Evolutionary conservation across 2,329 filamentous ascomycete species (phyloP).

Genomic region (Talaromyces marneffei): DNA sequence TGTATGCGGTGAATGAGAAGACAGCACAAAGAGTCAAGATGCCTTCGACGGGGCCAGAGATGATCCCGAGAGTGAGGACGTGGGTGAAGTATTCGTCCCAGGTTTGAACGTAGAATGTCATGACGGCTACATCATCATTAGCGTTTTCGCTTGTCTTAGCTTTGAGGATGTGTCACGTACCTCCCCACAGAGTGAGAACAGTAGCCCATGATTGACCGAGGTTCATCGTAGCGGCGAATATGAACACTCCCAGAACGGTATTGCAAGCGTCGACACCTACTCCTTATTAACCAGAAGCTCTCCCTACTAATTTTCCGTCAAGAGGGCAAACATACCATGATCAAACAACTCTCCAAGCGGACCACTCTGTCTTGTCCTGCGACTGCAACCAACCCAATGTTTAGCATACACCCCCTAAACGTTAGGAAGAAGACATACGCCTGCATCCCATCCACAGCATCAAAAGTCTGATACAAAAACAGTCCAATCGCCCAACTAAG

Average conservation of each 20-base stretch:
- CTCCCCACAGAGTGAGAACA: constrained; percentile 73
- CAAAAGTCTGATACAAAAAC: constrained; percentile 97
- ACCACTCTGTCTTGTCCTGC: constrained; percentile 85
- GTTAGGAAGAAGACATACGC: constrained; percentile 55
- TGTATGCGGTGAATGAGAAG: constrained; percentile 74
- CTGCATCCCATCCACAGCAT: constrained; percentile 91
- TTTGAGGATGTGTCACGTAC: constrained; percentile 43
- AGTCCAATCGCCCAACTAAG: constrained; percentile 81
- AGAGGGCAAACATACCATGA: constrained; percentile 54
- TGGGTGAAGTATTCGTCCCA: constrained; percentile 99
- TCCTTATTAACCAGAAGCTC: not conserved
- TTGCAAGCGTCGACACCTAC: constrained; percentile 84
- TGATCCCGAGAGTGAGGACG: constrained; percentile 81
- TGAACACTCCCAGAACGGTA: constrained; percentile 83
- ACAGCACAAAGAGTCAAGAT: constrained; percentile 77
- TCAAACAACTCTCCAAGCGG: constrained; percentile 95
- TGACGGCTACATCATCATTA: constrained; percentile 51
- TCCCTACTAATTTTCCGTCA: no score
- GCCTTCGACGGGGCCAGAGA: constrained; percentile 94
- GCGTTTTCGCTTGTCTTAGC: no score
- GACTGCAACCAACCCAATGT: constrained; percentile 44
- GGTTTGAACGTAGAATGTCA: constrained; percentile 98
- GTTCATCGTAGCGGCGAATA: constrained; percentile 90
- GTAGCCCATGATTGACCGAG: constrained; percentile 90
- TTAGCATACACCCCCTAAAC: constrained; percentile 10